These are phyloP conservation scores for Zelonia costaricensis DNA, from an alignment of 208 protist genomes.

Conservation along the genomic window DNA sequence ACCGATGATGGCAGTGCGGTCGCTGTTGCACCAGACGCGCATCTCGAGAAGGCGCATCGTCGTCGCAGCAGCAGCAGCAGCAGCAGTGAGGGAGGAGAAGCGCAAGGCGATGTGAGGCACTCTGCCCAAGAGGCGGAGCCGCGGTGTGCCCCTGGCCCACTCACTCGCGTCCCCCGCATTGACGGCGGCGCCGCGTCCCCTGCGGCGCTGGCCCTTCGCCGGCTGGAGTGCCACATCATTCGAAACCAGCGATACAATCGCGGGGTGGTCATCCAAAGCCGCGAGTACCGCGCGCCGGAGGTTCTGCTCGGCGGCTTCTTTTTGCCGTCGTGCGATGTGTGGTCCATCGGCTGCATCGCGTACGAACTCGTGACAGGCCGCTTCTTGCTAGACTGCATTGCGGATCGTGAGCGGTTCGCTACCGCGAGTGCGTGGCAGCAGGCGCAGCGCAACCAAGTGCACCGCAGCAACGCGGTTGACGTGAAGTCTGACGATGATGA, in stretches of 20 bases:
- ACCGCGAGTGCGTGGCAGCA: neutral
- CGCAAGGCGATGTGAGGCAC: no score
- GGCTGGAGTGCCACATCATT: slow-evolving; percentile 45
- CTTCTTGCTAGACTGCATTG: slow-evolving; percentile 59
- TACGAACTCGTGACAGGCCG: slow-evolving; percentile 78
- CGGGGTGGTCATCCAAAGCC: slow-evolving; percentile 59
- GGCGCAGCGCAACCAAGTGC: neutral
- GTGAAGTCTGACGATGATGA: neutral
- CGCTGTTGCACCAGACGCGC: no score
- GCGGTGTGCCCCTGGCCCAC: no score
- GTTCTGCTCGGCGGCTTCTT: slow-evolving; percentile 69
- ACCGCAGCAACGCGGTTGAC: neutral
- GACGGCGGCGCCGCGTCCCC: neutral
- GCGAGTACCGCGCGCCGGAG: slow-evolving; percentile 82
- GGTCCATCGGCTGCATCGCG: slow-evolving; percentile 77
- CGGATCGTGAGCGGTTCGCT: slow-evolving; percentile 18
- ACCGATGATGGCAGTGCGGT: no score
- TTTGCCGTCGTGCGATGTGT: slow-evolving; percentile 66
- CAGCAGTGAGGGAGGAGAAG: no score
- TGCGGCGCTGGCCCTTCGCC: slow-evolving; percentile 16
- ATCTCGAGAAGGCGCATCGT: no score
- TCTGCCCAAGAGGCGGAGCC: no score
- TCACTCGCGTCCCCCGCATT: no score
- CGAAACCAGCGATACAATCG: slow-evolving; percentile 39
- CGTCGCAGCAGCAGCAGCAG: no score